A percentile compares a stretch with the other conserved stretches of the same genome.
phyloP scores from a whole-genome alignment of 1,139 yeast species.

The Geotrichum carabidarum region DNA sequence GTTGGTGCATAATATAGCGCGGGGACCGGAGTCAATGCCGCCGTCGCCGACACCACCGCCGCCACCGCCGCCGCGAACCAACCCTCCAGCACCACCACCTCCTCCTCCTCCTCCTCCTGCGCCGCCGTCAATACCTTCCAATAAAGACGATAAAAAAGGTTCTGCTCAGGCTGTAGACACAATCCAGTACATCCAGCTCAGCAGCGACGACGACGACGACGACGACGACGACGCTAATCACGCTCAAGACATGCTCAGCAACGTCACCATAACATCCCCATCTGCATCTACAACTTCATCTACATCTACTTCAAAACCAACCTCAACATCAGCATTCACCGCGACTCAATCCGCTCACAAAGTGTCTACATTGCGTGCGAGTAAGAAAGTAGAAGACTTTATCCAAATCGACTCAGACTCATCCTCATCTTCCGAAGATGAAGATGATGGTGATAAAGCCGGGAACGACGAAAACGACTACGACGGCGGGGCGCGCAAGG shows the following conservation, averaged over 20 bases:
- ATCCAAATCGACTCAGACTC: background rate
- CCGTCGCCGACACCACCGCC: background rate
- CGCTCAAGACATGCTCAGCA: background rate
- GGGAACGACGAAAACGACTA: background rate
- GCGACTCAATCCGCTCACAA: no score
- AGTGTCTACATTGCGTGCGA: no score
- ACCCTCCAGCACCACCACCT: background rate
- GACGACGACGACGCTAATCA: background rate
- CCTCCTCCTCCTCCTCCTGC: background rate
- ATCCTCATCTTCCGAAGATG: background rate
- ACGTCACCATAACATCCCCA: background rate
- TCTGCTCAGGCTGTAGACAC: background rate
- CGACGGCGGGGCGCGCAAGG: background rate
- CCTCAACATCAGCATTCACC: background rate
- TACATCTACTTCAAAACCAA: background rate
- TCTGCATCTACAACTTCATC: background rate
- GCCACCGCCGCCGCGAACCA: background rate
- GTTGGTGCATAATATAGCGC: conserved; percentile 44
- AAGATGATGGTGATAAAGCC: background rate
- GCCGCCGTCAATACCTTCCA: background rate
- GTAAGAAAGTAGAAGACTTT: background rate
- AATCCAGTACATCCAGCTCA: conserved; percentile 6
- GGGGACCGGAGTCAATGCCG: background rate
- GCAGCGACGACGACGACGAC: conserved; percentile 7
- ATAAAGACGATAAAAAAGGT: background rate